Base-by-base conservation (phyloP, 352 stramenopile genomes). In the Elongisporangium undulatum region DNA sequence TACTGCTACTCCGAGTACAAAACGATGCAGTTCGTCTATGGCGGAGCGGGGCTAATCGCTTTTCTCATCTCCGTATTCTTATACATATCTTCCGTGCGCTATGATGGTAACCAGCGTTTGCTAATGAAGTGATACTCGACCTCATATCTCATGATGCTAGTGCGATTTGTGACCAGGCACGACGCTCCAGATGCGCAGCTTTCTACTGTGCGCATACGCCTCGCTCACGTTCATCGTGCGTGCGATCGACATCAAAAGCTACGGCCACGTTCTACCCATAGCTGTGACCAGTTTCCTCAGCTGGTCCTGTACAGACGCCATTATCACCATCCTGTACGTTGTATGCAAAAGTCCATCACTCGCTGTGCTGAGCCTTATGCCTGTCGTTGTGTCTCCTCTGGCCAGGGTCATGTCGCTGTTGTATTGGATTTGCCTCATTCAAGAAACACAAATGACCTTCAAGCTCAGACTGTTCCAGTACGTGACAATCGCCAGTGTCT, bases 291-390 rank as follows among this genome's bases (percentile, higher is more conserved):
- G 60, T 26, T 76, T 74, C 53, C 53, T 81, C 20, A 75, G 66
- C 23, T 67, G 75, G 59, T 74, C 72, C 24, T 68, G 74, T 54
- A 78, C 72, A 10, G 61, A 69, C 2, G 69, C 69, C 9, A 62
- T 81, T 20, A 78, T 76, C 64, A 73, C 72, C 12, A 67, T 81
- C 38, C 77, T 75, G 69, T 75, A 69, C 48, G 69, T 77, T 49
- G 15, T 17, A 7, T 56, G 19, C 6, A 49, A 22, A 51, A 17
- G 7, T 34, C 26, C 4, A 9, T 8, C 8, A 34, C 26, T 34
- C 26, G 26, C 26, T 34, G 26, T 34, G 26, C 26, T 34, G 8
- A 34, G 8, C n/a, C n/a, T n/a, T n/a, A n/a, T n/a, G n/a, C n/a
- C n/a, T n/a, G n/a, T n/a, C n/a, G n/a, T n/a, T n/a, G n/a, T 34